Base-by-base conservation (phyloP, 805 yeast genomes). In the Wickerhamiella australiensis region DNA sequence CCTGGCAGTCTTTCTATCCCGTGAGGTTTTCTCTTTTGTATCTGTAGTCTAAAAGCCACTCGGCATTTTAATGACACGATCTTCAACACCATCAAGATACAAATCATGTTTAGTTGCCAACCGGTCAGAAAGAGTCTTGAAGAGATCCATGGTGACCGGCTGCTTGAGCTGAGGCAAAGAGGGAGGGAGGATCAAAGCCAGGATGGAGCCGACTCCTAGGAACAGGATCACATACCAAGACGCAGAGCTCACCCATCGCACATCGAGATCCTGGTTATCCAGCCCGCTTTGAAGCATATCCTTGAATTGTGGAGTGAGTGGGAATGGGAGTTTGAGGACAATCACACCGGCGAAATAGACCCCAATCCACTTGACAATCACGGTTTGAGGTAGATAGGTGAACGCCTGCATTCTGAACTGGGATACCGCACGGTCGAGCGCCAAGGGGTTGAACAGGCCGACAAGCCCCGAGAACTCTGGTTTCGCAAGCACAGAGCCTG, bases 321-420 rank as follows among this genome's bases (percentile, higher is more conserved):
- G 94, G 68, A 92, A 92, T 15, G 98, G 98, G 49, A 92, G 70
- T 61, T 78, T 78, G 83, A 83, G 83, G 45, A 86, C 76, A 13
- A 88, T 80, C 55, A 87, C 86, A 0, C 96, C 96, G 12, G 90
- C 85, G 65, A 86, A 92, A 68, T 90, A 88, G 59, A 79, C 84
- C 60, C 85, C 85, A 53, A 90, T 90, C 95, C 96, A 92, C 60
- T 87, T 86, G 96, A 92, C 88, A 55, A 88, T 82, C 36, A 88
- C 64, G 0, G 96, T 85, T 67, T 92, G 97, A 1, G 97, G 96
- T 17, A 87, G 76, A 62, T 80, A 85, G 65, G 79, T 85, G 61
- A 88, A 80, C 55, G 86, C 68, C 61, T 86, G 88, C 7, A 82
- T 80, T 61, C 86, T 86, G 52, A 87, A 75, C 80, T 85, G 80